A percentile compares a stretch with the other conserved stretches of the same genome.
Conservation (phyloP, 2,329 filamentous ascomycete genomes). For the Ceratocystis eucalypticola region DNA sequence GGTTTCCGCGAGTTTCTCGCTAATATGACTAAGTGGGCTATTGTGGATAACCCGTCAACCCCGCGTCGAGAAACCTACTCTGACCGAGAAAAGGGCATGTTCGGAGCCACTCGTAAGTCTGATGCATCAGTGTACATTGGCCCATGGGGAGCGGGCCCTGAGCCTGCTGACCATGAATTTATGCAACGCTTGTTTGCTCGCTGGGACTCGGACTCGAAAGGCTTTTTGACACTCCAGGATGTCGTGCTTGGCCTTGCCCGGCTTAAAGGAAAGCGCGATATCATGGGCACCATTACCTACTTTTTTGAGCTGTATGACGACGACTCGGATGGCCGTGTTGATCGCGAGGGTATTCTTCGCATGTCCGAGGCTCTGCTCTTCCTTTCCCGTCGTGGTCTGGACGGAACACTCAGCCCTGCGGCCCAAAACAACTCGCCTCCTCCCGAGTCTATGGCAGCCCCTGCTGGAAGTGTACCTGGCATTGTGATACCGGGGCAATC, state of each 20-base stretch:
- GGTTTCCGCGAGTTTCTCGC: conserved; percentile 90
- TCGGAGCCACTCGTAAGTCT: conserved; percentile 40
- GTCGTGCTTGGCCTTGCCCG: conserved; percentile 82
- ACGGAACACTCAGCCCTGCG: conserved; percentile 56
- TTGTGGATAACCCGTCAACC: conserved; percentile 65
- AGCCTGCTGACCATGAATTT: conserved; percentile 88
- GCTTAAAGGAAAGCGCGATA: conserved; percentile 86
- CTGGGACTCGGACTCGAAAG: conserved; percentile 70
- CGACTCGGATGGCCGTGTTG: conserved; percentile 76
- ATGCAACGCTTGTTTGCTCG: conserved; percentile 73
- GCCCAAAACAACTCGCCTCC: conserved; percentile 26
- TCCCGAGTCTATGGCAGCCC: conserved; percentile 25
- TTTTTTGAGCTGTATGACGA: conserved; percentile 98
- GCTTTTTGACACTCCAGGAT: conserved; percentile 74
- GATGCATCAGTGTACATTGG: conserved; percentile 28
- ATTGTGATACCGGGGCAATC: conserved; percentile 39
- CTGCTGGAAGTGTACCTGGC: conserved; percentile 22
- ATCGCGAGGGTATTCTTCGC: conserved; percentile 83
- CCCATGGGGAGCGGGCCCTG: conserved; percentile 43
- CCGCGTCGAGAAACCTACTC: conserved; percentile 35
- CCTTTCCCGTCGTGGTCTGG: conserved; percentile 74
- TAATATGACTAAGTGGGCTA: conserved; percentile 80
- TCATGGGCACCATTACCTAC: conserved; percentile 95
- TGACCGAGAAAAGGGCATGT: conserved; percentile 46
- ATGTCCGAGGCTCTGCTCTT: conserved; percentile 93